These are phyloP conservation scores for Pseudogymnoascus verrucosus DNA, from an alignment of 2,329 filamentous ascomycete genomes.

Conservation along the genomic window DNA sequence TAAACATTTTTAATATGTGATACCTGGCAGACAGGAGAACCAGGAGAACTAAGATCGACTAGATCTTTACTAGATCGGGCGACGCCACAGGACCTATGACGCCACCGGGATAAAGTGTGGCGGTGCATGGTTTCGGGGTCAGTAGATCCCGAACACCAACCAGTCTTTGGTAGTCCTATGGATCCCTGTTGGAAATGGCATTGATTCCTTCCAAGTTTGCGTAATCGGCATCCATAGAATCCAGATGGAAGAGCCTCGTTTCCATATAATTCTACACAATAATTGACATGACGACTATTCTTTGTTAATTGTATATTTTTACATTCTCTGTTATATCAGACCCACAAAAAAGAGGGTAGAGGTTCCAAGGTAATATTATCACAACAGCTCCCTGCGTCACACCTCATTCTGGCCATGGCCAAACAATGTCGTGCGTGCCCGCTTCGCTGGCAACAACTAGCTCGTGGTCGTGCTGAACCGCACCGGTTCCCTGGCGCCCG, in stretches of 20 bases:
- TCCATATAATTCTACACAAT: background rate
- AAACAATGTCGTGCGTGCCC: background rate
- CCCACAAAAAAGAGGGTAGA: background rate
- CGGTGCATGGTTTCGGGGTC: background rate
- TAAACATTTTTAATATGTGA: conserved; percentile 5
- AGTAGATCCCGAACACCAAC: background rate
- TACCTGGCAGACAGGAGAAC: background rate
- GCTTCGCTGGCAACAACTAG: background rate
- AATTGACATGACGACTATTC: conserved; percentile 4
- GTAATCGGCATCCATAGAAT: background rate
- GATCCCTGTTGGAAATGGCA: background rate
- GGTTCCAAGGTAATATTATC: conserved; percentile 5
- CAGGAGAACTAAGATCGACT: background rate
- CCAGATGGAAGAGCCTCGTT: background rate
- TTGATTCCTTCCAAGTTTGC: background rate
- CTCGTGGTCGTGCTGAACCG: background rate
- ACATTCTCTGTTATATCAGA: background rate
- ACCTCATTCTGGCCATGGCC: background rate
- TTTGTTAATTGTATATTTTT: conserved; percentile 1
- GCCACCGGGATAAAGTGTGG: background rate
- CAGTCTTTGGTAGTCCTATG: background rate
- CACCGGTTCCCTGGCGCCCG: background rate
- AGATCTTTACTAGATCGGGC: background rate
- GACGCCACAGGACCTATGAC: conserved; percentile 2
- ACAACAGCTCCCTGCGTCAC: conserved; percentile 6